Conservation (phyloP, 2,329 filamentous ascomycete species). For the Thielaviopsis punctulata region DNA sequence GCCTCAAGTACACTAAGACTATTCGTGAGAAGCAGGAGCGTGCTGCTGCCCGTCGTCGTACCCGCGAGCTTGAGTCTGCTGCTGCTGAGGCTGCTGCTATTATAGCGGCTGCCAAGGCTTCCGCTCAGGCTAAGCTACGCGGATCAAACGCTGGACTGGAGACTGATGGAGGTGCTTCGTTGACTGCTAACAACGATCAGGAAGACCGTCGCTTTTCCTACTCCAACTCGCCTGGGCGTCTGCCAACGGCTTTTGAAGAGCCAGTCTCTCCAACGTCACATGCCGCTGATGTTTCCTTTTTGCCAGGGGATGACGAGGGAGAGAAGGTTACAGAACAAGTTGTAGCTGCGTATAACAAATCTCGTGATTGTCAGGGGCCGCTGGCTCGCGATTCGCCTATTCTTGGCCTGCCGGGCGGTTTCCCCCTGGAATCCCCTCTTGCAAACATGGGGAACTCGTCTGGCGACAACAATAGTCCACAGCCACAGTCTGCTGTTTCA, state of each 20-base stretch:
- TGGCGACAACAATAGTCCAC: not conserved
- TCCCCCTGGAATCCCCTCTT: constrained; percentile 28
- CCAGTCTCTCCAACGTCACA: not conserved
- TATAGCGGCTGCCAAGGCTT: constrained; percentile 25
- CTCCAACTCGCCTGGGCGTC: not conserved
- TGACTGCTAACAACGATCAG: not conserved
- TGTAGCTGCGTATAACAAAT: not conserved
- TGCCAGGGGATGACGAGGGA: not conserved
- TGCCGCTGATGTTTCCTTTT: not conserved
- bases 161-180: not conserved
- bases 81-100: constrained; percentile 8
- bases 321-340: not conserved
- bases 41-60: constrained; percentile 34
- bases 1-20: constrained; percentile 72
- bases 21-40: constrained; percentile 41
- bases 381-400: constrained; percentile 10
- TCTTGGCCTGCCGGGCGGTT: constrained; percentile 39
- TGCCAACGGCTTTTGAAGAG: not conserved
- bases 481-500: constrained; percentile 41
- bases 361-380: not conserved
- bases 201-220: not conserved
- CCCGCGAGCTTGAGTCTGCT: constrained; percentile 27
- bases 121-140: constrained; percentile 13
- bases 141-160: not conserved
- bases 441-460: not conserved